phyloP scores from a whole-genome alignment of 805 yeast species.

The Candida jianshihensis region DNA sequence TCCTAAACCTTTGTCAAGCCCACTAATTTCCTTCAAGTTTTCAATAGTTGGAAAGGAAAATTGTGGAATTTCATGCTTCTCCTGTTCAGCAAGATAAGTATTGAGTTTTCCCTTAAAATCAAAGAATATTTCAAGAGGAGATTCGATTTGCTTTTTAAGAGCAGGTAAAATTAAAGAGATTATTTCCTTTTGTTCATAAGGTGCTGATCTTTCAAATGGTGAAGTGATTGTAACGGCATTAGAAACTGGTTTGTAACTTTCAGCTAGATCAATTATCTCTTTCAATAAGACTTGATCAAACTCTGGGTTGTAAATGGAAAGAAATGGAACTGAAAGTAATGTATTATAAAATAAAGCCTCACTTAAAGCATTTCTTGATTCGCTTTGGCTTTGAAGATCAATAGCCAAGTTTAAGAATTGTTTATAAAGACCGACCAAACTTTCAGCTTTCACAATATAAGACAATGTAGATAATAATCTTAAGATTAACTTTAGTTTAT shows the following conservation, averaged over 20 bases:
- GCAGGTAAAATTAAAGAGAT: constrained; percentile 48
- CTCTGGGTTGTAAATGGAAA: constrained; percentile 36
- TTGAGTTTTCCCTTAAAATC: constrained; percentile 23
- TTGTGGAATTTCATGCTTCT: constrained; percentile 17
- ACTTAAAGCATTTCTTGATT: constrained; percentile 48
- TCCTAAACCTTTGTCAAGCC: constrained; percentile 33
- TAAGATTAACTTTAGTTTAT: constrained; percentile 59
- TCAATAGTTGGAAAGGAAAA: constrained; percentile 31
- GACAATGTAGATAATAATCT: constrained; percentile 64
- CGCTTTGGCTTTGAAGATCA: constrained; percentile 39
- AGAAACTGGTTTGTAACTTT: constrained; percentile 26
- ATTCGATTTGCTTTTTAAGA: constrained; percentile 22
- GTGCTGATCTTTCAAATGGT: constrained; percentile 26
- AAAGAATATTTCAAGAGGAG: constrained; percentile 24
- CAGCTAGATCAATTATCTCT: constrained; percentile 41
- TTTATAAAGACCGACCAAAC: constrained; percentile 39
- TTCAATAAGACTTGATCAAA: constrained; percentile 29
- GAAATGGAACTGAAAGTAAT: constrained; percentile 58
- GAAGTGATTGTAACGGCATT: constrained; percentile 18
- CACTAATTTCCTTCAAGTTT: constrained; percentile 23
- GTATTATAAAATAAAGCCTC: constrained; percentile 62
- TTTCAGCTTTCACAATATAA: constrained; percentile 52
- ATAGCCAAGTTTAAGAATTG: constrained; percentile 50
- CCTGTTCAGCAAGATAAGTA: constrained; percentile 10
- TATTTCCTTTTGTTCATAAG: constrained; percentile 45